These are phyloP conservation scores for Pseudisothecium myosuroides DNA, from an alignment of 225 moss, liverwort and hornwort species.

Conservation along the genomic window DNA sequence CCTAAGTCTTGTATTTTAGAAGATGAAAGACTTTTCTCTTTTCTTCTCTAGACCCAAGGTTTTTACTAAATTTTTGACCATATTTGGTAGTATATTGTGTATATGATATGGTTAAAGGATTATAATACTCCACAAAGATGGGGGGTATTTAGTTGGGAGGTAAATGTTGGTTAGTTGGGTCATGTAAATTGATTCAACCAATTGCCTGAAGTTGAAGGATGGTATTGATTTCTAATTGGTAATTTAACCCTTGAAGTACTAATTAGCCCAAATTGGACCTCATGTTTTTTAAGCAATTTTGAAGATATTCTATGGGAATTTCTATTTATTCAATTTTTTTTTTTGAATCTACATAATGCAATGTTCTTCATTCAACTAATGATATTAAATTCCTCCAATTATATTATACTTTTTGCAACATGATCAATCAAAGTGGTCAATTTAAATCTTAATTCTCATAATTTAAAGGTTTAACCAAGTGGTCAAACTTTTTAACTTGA, in stretches of 20 bases:
- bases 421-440: not conserved
- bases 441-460: not conserved
- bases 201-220: not conserved
- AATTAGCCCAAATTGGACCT: rapidly evolving
- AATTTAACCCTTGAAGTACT: not conserved
- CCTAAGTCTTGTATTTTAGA: not conserved
- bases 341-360: not conserved
- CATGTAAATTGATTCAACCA: not conserved
- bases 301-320: not conserved
- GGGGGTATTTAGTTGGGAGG: not conserved
- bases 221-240: not conserved
- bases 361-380: not conserved
- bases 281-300: not conserved
- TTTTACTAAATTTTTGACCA: not conserved
- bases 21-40: not conserved
- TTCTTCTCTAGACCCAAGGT: not conserved
- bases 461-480: not conserved
- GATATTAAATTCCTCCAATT: not conserved
- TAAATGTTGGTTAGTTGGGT: not conserved
- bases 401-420: not conserved
- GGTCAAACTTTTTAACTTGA: not conserved
- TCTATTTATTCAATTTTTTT: not conserved
- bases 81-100: not conserved
- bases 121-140: not conserved
- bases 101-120: not conserved